Evolutionary conservation across 805 yeast genomes (phyloP), one percentile per base, ranked within the genome.

Genomic region (Saccharomycopsis fodiens): DNA sequence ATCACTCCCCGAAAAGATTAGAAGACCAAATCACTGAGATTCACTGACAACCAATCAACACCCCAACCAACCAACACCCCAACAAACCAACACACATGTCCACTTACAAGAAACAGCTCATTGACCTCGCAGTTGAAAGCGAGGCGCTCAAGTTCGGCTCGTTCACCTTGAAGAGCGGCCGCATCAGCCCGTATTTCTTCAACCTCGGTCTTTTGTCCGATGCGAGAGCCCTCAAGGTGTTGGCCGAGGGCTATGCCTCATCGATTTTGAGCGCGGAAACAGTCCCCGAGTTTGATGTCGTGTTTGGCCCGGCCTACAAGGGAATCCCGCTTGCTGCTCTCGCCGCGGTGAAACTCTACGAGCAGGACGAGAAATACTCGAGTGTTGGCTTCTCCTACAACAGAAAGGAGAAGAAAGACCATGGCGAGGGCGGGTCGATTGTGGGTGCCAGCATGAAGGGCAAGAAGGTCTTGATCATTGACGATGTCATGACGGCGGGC

Each of bases 401-500:
- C 73, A 80, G 98, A 65, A 93, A 91, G 68, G 96, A 88, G 65
- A 83, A 84, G 70, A 91, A 91, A 67, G 96, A 89, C 61, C 98
- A 91, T 61, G 98, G 98, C 46, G 98, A 91, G 68, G 98, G 97
- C 55, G 98, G 98, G 12, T 76, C 76, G 47, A 85, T 91, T 56
- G 97, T 93, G 35, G 98, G 98, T 31, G 78, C 84, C 39, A 64
- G 77, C 4, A 73, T 91, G 56, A 72, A 73, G 50, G 84, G 75
- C 41, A 83, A 89, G 63, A 73, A 73, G 50, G 77, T 91, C 20
- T 68, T 93, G 57, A 85, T 93, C 57, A 87, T 91, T 51, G 98
- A 93, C 64, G 98, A 91, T 59, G 97, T 93, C 36, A 89, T 91
- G 81, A 91, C 97, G 50, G 97, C 97, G 1, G 98, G 98, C 35